Base-by-base conservation (phyloP, 805 yeast genomes). In the Hanseniaspora opuntiae region DNA sequence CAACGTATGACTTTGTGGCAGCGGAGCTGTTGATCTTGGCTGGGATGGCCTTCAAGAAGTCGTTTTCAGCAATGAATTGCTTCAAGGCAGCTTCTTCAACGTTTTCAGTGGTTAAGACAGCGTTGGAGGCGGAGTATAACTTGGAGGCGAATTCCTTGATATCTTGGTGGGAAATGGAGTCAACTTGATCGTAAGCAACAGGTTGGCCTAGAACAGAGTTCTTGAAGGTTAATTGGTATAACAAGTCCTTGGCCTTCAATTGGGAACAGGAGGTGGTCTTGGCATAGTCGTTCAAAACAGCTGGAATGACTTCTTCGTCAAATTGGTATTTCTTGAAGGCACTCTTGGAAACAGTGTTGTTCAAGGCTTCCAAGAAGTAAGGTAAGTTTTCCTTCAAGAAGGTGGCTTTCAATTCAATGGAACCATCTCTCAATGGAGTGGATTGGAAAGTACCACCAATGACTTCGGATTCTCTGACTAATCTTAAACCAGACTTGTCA, bases 401-500 rank as follows among this genome's bases (percentile, higher is more conserved):
- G 61, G 77, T 75, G 56, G 97, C 82, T 60, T 78, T 76, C 64
- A 90, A 77, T 57, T 85, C 78, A 59, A 93, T 78, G 62, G 82
- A 74, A 20, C 53, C 53, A 67, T 93, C 97, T 74, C 96, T 84
- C 68, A 85, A 80, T 61, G 87, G 82, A 55, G 65, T 63, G 45
- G 95, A 74, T 48, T 76, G 65, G 69, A 87, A 78, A 56, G 70
- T 71, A 66, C 96, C 97, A 61, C 98, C 97, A 59, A 90, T 75
- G 59, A 93, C 78, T 74, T 90, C 98, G 50, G 89, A 73, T 73
- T 93, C 98, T 72, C 98, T 85, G 65, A 88, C 84, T 64, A 89
- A 75, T 74, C 97, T 85, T 67, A 93, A 76, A 24, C 93, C 96
- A 19, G 96, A 84, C 69, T 87, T 86, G 62, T 79, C 68, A 57